phyloP scores from a whole-genome alignment of 2,329 filamentous ascomycete species.

The Chrysosporium queenslandicum region DNA sequence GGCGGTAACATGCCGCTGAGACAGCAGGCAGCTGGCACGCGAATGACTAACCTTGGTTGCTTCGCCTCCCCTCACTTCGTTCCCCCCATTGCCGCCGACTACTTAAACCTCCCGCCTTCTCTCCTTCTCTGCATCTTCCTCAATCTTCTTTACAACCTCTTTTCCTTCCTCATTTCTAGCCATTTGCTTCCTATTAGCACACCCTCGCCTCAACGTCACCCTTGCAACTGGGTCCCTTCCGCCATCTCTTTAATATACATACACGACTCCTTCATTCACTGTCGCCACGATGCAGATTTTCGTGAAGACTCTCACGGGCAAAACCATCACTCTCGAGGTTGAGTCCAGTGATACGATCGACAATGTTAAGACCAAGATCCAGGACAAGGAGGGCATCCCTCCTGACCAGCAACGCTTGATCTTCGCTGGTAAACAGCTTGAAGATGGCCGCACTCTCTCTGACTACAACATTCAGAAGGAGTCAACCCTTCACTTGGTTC shows the following conservation, averaged over 20 bases:
- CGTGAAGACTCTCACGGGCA: conserved; percentile 76
- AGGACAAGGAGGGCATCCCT: conserved; percentile 51
- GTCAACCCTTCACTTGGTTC: conserved; percentile 63
- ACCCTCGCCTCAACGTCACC: conserved; percentile 13
- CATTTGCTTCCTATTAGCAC: conserved; percentile 14
- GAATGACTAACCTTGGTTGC: conserved; percentile 3
- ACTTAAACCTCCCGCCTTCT: conserved; percentile 28
- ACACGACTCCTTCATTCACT: conserved; percentile 12
- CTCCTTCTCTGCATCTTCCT: conserved; percentile 18
- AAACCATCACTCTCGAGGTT: conserved; percentile 45
- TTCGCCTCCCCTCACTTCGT: conserved; percentile 14
- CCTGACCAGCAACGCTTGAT: conserved; percentile 50
- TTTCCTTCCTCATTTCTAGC: not conserved
- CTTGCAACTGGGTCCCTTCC: no score
- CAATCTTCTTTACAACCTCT: conserved; percentile 19
- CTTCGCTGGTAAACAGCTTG: conserved; percentile 50
- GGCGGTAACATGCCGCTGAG: not conserved
- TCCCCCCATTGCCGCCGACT: conserved; percentile 19
- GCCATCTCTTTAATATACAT: not conserved
- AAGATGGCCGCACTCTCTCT: conserved; percentile 47
- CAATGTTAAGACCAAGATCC: conserved; percentile 50
- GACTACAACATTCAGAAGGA: conserved; percentile 51
- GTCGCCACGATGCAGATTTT: conserved; percentile 81
- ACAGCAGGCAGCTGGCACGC: not conserved
- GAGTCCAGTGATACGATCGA: conserved; percentile 42